Evolutionary conservation across 192 early-diverging fungal species (phyloP), one percentile per base, ranked within the genome.

Genomic region (Bifiguratus adelaidae): DNA sequence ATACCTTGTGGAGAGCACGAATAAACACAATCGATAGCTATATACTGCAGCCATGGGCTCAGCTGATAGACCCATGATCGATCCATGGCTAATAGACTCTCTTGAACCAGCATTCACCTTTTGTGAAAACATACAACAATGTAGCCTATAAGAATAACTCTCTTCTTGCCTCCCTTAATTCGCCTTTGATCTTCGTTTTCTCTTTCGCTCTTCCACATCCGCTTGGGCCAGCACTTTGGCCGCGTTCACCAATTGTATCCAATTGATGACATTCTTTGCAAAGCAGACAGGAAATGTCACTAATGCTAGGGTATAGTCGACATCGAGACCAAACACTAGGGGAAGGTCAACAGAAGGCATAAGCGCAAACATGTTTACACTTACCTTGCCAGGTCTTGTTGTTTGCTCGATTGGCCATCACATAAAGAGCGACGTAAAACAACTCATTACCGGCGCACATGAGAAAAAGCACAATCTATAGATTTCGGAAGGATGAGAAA

Each of bases 381-480:
- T 58, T 29, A 64, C 53, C 8, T 25, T 63, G 43, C 27, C 50
- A 32, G 38, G 28, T 27, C 44, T 45, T 15, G 41, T 53, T 19
- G 3, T 12, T 13, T 27, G 49, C 49, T n/a, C n/a, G n/a, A n/a
- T n/a, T n/a, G n/a, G n/a, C n/a, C 30, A 82, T 61, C n/a, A 85
- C 50, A 63, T 96, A 99, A 44, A 95, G 67, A 24, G 80, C 60
- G 11, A 99, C 82, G 71, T 92, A 99, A 52, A 91, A 92, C 1
- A 87, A 60, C 67, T 97, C 86, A 61, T 97, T 91, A 27, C 84
- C 82, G 44, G 86, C 82, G 60, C 96, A 99, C 48, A 97, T 82
- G 26, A 70, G 59, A 61, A 99, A 99, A 41, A 99, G 67, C 18
- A 99, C 90, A 20, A 59, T 53, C 74, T 82, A 63, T 29, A 43